Base-by-base conservation (phyloP, 1,139 yeast species). In the Protomyces arabidopsidicola region DNA sequence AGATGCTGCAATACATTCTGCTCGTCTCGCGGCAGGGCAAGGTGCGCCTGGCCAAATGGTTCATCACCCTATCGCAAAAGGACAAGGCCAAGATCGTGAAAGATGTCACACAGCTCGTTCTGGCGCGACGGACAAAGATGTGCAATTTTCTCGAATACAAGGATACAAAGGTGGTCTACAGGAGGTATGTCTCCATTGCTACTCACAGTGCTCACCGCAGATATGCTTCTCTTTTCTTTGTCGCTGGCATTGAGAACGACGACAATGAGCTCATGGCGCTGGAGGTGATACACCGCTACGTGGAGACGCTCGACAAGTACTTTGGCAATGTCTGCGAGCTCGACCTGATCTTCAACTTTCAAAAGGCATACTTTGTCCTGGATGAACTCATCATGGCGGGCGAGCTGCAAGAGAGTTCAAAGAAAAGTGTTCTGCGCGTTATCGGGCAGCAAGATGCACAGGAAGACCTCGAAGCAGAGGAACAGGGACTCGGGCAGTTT, bases 271-370 rank as follows among this genome's bases (percentile, higher is more conserved):
- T 95, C 69, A 76, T 90, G 64, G 85, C 95, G 1, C 78, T 95
- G 66, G 98, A 95, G 71, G 79, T 88, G 36, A 86, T 95, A 62
- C 98, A 95, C 73, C 80, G 98, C 66, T 95, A 86, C 73, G 99
- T 95, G 58, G 98, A 95, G 75, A 90, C 89, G 70, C 90, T 93
- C 96, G 99, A 93, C 78, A 87, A 88, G 72, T 84, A 90, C 70
- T 93, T 89, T 72, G 98, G 97, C n/a, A 93, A 90, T 72, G 98
- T 93, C 18, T 71, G 72, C 62, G 72, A 71, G 48, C 77, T 70
- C 12, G 72, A 89, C 71, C 95, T 93, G 67, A 93, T 93, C 61
- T 93, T 93, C 81, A 95, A 95, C 70, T 93, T 93, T 76, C 88
- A 87, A 71, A 88, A 89, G 73, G 98, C 98, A 0, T 93, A 93